Conservation (phyloP, 192 early-diverging fungal genomes). For the Funneliformis mosseae region DNA sequence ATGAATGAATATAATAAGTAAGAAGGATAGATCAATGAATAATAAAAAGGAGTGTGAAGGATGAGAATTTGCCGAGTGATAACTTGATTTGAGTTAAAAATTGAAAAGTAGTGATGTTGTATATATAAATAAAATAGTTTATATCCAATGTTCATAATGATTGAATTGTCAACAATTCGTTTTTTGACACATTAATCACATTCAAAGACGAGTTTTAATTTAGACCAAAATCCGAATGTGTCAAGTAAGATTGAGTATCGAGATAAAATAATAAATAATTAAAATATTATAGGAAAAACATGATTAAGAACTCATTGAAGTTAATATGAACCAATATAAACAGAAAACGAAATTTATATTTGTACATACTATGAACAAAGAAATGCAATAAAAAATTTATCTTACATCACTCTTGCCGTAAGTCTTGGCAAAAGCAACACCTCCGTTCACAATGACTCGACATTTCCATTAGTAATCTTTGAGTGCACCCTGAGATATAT, state of each 20-base stretch:
- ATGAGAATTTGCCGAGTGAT: not conserved
- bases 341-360: not conserved
- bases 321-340: not conserved
- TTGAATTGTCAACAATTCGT: not conserved
- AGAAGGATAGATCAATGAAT: not conserved
- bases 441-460: not conserved
- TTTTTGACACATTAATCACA: not conserved
- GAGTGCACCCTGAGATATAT: constrained; percentile 7
- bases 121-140: not conserved
- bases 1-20: not conserved
- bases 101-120: not conserved
- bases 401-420: not conserved
- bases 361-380: constrained; percentile 1
- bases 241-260: not conserved
- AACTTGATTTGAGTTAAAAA: not conserved
- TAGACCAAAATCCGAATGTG: not conserved
- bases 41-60: not conserved
- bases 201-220: not conserved
- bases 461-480: constrained; percentile 11
- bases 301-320: not conserved
- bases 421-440: not conserved
- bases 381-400: not conserved
- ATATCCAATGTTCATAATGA: not conserved
- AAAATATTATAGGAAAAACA: not conserved
- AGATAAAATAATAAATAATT: not conserved